Evolutionary conservation across 2,329 filamentous ascomycete genomes (phyloP).

Genomic region (Drechslera avenae): DNA sequence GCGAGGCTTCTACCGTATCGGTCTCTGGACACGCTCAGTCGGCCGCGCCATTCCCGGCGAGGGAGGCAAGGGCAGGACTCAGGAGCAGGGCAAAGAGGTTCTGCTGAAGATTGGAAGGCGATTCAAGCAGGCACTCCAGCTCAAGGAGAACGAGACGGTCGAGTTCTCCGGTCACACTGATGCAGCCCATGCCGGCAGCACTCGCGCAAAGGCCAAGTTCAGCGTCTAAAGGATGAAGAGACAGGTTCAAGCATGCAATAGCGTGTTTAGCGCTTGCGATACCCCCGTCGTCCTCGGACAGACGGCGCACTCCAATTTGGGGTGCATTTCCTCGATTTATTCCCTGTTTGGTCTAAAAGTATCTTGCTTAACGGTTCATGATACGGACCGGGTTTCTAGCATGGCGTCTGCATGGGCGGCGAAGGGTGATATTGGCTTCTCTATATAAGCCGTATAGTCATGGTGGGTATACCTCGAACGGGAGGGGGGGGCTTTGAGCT

Average conservation of each 20-base stretch:
- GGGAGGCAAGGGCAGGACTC: conserved; percentile 75
- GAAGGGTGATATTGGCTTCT: conserved; percentile 41
- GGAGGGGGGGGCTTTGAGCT: conserved; percentile 28
- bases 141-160: conserved; percentile 76
- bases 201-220: conserved; percentile 93
- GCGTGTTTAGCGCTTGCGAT: conserved; percentile 5
- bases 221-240: conserved; percentile 66
- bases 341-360: conserved; percentile 34
- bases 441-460: conserved; percentile 34
- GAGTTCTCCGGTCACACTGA: conserved; percentile 98
- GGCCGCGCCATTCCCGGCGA: conserved; percentile 80
- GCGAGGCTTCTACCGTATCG: conserved; percentile 97
- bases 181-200: conserved; percentile 88
- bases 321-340: conserved; percentile 28
- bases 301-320: conserved; percentile 12
- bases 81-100: conserved; percentile 83
- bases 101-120: conserved; percentile 82
- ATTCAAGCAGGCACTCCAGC: conserved; percentile 90
- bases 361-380: conserved; percentile 35
- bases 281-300: conserved; percentile 11
- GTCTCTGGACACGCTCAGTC: conserved; percentile 94
- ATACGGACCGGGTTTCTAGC: conserved; percentile 42
- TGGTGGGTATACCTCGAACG: conserved; percentile 33
- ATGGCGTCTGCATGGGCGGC: conserved; percentile 48
- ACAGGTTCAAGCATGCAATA: conserved; percentile 6